Evolutionary conservation across 805 yeast genomes (phyloP), one percentile per base, ranked within the genome.

Genomic region (Candida nemodendra): DNA sequence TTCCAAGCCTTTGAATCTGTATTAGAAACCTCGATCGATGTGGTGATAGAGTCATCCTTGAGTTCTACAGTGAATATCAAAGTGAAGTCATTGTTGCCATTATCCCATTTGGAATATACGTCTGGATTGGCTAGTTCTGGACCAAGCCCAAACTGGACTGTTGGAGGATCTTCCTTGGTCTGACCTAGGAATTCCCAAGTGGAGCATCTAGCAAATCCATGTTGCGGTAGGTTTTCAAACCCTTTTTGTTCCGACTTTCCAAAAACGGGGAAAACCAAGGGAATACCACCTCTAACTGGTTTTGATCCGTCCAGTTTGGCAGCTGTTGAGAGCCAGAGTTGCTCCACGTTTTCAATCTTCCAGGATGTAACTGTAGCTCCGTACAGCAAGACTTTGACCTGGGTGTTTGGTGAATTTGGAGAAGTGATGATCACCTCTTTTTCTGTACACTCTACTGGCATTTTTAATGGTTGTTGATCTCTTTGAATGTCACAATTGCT

Each of bases 231-330:
- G 24, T 73, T 61, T 35, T 68, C 71, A 27, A 89, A 77, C 3
- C 85, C 84, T 39, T 68, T 72, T 6, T 74, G 70, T 22, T 71
- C 69, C 11, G 71, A 68, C 47, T 80, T 89, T 42, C 99, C 98
- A 54, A 85, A 85, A 2, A 83, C 86, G 2, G 99, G 99, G 73
- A 93, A 93, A 7, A 91, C 98, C 17, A 93, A 68, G 9, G 99
- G 99, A 36, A 93, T 86, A 35, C 99, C 99, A 48, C 99, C 99
- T 61, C 99, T 78, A 14, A 93, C 97, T 2, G 99, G 95, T 57
- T 84, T 85, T 30, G 91, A 66, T 9, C 98, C 98, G 56, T 93
- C 98, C 44, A 91, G 66, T 53, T 80, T 79, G 32, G 98, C 95
- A 26, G 76, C 91, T 9, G 68, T 60, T 6, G 83, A 76, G 21